These are phyloP conservation scores for Citrus sp. DNA, from an alignment of 345 rosid species.

Conservation along the genomic window DNA sequence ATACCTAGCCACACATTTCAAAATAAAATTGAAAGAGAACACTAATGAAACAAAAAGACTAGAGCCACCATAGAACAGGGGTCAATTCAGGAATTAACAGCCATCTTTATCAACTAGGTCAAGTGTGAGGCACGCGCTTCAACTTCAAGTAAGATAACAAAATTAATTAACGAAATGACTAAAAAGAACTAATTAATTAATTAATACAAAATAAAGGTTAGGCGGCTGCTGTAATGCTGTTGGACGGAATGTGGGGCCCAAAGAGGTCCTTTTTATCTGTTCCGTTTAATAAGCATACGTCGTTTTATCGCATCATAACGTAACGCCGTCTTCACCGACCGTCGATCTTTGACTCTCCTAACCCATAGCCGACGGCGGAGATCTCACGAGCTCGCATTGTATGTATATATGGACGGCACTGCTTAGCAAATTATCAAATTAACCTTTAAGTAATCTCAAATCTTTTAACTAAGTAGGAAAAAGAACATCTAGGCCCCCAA, in stretches of 20 bases:
- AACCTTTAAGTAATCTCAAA: neutral
- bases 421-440: neutral
- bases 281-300: conserved; percentile 12
- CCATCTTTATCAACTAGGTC: neutral
- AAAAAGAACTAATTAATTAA: neutral
- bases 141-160: neutral
- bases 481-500: neutral
- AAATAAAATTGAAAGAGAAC: neutral
- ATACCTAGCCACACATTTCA: neutral
- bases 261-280: neutral
- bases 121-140: neutral
- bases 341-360: conserved; percentile 26
- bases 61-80: neutral
- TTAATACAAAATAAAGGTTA: neutral
- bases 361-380: conserved; percentile 18
- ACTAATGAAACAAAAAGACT: neutral
- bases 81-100: neutral
- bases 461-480: neutral
- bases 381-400: neutral
- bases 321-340: conserved; percentile 19
- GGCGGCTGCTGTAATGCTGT: conserved; percentile 15
- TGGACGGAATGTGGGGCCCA: conserved; percentile 5
- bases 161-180: neutral
- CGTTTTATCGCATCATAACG: neutral
- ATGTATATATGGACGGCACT: conserved; percentile 21